These are phyloP conservation scores for Moesziomyces parantarcticus DNA, from an alignment of 1,284 basidiomycete species.

Conservation along the genomic window DNA sequence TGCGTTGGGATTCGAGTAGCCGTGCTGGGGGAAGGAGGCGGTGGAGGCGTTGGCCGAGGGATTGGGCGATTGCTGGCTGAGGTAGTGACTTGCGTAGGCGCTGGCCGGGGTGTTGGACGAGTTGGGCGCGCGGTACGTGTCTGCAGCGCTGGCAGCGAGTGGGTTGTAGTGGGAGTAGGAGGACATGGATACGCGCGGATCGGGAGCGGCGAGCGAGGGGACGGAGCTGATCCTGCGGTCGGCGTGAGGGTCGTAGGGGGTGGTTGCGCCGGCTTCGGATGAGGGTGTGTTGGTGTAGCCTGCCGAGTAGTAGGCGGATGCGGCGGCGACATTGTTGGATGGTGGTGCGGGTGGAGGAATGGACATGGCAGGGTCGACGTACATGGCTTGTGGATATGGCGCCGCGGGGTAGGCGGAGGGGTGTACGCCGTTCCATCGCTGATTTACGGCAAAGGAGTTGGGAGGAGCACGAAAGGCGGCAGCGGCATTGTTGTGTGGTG, in stretches of 20 bases:
- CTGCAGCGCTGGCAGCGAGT: conserved; percentile 34
- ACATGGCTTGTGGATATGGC: conserved; percentile 17
- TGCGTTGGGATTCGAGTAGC: conserved; percentile 39
- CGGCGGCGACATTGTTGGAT: conserved; percentile 7
- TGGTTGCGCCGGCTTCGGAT: conserved; percentile 2
- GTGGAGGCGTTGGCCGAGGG: conserved; percentile 2
- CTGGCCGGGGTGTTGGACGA: conserved; percentile 29
- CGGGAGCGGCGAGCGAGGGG: conserved; percentile 27
- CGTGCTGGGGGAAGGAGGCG: conserved; percentile 8
- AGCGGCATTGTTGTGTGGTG: conserved; percentile 10
- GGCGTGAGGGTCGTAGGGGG: conserved; percentile 18
- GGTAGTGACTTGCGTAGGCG: conserved; percentile 42
- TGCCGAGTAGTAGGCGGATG: conserved; percentile 28
- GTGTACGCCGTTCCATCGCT: conserved; percentile 40
- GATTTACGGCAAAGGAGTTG: conserved; percentile 36
- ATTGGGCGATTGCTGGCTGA: conserved; percentile 23
- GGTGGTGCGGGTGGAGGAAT: conserved; percentile 9
- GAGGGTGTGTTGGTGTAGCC: conserved; percentile 12
- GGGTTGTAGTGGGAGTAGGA: conserved; percentile 31
- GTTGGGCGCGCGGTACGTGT: conserved; percentile 26
- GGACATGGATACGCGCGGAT: conserved; percentile 31
- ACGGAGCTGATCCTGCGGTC: conserved; percentile 33
- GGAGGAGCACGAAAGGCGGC: conserved; percentile 33
- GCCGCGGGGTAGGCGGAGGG: conserved; percentile 15
- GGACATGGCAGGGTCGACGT: conserved; percentile 28